Base-by-base conservation (phyloP, 768 basidiomycete genomes). In the Leucogyrophana mollusca region DNA sequence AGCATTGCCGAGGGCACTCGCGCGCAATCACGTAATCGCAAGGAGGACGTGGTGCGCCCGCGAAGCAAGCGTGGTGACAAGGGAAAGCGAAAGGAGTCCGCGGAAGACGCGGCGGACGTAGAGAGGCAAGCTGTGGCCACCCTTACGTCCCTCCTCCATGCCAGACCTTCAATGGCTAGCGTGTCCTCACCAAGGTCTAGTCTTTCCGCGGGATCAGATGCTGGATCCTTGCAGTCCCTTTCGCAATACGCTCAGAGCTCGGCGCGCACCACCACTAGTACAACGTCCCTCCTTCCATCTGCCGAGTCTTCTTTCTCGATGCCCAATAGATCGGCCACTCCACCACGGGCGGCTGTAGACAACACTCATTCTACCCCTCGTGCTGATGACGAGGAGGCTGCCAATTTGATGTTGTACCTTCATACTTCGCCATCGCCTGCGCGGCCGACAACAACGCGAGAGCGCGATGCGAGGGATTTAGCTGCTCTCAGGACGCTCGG, bases 111-210 rank as follows among this genome's bases (percentile, higher is more conserved):
- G 14, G 54, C 54, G 36, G 84, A 83, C 55, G 73, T 85, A 40
- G 87, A 89, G 62, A 85, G 90, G 78, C 86, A 90, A 62, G 89
- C 88, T 33, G 89, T 88, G 6, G 86, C 84, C 21, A 87, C 89
- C 8, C 70, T 91, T 53, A 90, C 89, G 0, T 82, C 82, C 9
- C 72, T 90, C 45, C 71, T 86, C 47, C 78, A 84, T 49, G 77
- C 85, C 46, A 73, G 81, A 39, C 80, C 83, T 16, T 80, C 82
- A 9, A 78, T 82, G 11, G 69, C 73, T 22, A 80, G 79, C 60
- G 77, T 74, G 36, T 77, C 81, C 21, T 87, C 85, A 4, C 86
- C 87, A 40, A 77, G 85, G 46, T 86, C 85, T 6, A 87, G 83
- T 55, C 69, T 87, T 52, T 77, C 75, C 11, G 82, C 83, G 47